Evolutionary conservation across 176 grass and related monocot genomes (phyloP).

Genomic region (Musa acuminata): DNA sequence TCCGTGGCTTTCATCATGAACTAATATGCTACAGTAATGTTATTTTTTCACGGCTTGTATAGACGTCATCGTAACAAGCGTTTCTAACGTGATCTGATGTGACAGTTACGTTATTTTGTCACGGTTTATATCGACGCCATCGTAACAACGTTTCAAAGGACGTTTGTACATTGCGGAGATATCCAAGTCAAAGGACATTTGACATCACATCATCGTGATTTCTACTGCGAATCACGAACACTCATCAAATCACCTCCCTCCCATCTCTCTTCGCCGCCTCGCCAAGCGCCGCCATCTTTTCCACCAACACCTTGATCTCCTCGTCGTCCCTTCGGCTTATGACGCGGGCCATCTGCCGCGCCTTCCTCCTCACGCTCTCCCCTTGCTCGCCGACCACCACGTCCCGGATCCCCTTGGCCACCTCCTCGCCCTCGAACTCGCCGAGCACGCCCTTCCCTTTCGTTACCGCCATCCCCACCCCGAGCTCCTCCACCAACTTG

Average conservation of each 20-base stretch:
- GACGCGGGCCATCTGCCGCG: constrained; percentile 30
- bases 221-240: too few relatives aligned
- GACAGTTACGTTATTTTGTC: too few relatives aligned
- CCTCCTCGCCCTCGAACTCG: constrained; percentile 41
- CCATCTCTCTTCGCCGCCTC: not conserved
- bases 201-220: too few relatives aligned
- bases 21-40: too few relatives aligned
- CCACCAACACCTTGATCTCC: constrained; percentile 24
- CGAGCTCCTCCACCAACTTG: constrained; percentile 47
- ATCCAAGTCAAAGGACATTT: too few relatives aligned
- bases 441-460: constrained; percentile 24
- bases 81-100: too few relatives aligned
- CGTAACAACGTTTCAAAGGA: too few relatives aligned
- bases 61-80: too few relatives aligned
- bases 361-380: constrained; percentile 15
- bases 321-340: constrained; percentile 25
- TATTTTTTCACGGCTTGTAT: too few relatives aligned
- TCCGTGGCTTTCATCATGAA: too few relatives aligned
- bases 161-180: too few relatives aligned
- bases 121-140: too few relatives aligned
- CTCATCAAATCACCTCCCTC: not conserved
- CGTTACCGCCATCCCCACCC: constrained; percentile 37
- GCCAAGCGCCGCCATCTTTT: constrained; percentile 43
- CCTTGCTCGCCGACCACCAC: constrained; percentile 25
- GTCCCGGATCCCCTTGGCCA: constrained; percentile 25